A percentile compares a stretch with the other conserved stretches of the same genome.
Conservation (phyloP, 192 early-diverging fungal genomes). For the Bifiguratus adelaidae region DNA sequence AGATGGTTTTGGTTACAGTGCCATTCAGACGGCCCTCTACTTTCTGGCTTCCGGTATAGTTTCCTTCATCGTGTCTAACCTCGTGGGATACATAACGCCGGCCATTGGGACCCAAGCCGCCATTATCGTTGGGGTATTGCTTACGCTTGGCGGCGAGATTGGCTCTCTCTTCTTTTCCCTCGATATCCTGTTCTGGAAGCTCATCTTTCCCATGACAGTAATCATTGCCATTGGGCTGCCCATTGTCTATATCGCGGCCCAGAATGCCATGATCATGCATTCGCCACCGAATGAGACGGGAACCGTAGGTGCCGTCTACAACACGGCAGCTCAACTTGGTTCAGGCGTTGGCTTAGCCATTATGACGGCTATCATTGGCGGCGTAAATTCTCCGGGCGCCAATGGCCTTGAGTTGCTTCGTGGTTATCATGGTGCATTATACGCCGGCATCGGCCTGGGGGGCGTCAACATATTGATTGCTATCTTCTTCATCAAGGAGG, state of each 20-base stretch:
- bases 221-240: neutral
- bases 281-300: constrained; percentile 1
- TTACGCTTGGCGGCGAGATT: neutral
- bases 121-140: neutral
- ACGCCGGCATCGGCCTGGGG: neutral
- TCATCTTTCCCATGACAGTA: constrained; percentile 2
- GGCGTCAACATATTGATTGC: neutral
- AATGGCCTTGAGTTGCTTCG: constrained; percentile 7
- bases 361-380: constrained; percentile 16
- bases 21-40: constrained; percentile 24
- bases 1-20: constrained; percentile 20
- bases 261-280: constrained; percentile 2
- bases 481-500: neutral
- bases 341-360: constrained; percentile 22
- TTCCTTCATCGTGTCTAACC: constrained; percentile 11
- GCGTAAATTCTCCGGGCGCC: constrained; percentile 4
- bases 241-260: neutral
- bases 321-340: constrained; percentile 14
- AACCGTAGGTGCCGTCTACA: constrained; percentile 14
- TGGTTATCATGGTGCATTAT: constrained; percentile 18
- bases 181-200: constrained; percentile 1
- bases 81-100: constrained; percentile 21
- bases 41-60: constrained; percentile 24
- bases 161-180: neutral
- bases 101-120: neutral